These are phyloP conservation scores for Pythium plurisporium DNA, from an alignment of 352 stramenopile species.

Conservation along the genomic window DNA sequence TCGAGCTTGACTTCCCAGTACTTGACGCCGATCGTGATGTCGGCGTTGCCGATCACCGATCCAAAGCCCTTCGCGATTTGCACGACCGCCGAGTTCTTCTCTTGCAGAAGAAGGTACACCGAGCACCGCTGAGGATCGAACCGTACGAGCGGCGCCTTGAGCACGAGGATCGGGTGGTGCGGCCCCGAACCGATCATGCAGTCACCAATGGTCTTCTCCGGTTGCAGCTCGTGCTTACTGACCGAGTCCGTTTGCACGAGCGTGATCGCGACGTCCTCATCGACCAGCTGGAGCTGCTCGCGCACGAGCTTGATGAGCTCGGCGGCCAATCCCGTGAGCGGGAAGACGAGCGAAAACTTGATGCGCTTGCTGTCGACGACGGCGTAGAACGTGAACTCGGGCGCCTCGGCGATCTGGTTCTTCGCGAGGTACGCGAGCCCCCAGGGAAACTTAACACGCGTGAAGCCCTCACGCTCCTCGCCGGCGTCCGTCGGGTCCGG, in stretches of 20 bases:
- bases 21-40: conserved; percentile 62
- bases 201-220: conserved; percentile 50
- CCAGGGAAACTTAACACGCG: conserved; percentile 71
- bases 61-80: conserved; percentile 63
- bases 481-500: conserved; percentile 15
- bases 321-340: conserved; percentile 39
- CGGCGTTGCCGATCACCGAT: conserved; percentile 52
- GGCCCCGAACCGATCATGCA: conserved; percentile 57
- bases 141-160: conserved; percentile 57
- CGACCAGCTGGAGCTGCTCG: conserved; percentile 37
- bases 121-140: conserved; percentile 67
- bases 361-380: conserved; percentile 50
- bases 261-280: conserved; percentile 48
- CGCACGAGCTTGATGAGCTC: conserved; percentile 65
- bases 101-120: conserved; percentile 45
- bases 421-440: conserved; percentile 62
- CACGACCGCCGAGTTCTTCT: conserved; percentile 42
- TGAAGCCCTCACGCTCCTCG: conserved; percentile 33
- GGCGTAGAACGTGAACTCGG: conserved; percentile 79
- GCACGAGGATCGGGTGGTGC: conserved; percentile 66
- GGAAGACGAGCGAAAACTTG: conserved; percentile 66
- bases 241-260: conserved; percentile 76
- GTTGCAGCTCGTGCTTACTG: conserved; percentile 61
- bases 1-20: conserved; percentile 79
- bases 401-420: conserved; percentile 47